Evolutionary conservation across 192 early-diverging fungal genomes (phyloP), one percentile per base, ranked within the genome.

Genomic region (Umbelopsis sp.): DNA sequence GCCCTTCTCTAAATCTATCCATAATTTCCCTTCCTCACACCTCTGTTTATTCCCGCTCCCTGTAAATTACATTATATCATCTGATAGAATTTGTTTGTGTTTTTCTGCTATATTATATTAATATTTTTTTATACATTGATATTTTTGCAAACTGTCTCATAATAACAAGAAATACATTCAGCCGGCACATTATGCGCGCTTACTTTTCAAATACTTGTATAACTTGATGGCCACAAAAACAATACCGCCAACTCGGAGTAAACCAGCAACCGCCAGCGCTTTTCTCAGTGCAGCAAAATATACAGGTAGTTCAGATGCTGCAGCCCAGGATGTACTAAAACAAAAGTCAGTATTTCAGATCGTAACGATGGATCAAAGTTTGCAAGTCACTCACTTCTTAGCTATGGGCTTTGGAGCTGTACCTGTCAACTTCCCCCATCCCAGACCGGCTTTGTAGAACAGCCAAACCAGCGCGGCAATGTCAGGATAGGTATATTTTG

Each of bases 401-500:
- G 23, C 9, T 55, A 55, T 70, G 11, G 22, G 66, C 37, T 66
- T 25, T 23, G 49, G 13, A 12, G 3, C 37, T 47, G 12, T 21
- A 18, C 46, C 33, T 48, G 46, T 23, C 33, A 20, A 37, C 13
- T 21, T 51, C n/a, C 52, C 30, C 49, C 47, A 51, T 21, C 30
- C 16, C 12, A 68, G 49, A 18, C 47, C 22, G 20, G 47, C 8
- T 27, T n/a, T 48, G 35, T 33, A 20, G 25, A 74, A 35, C 13
- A 53, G 16, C 66, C 66, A 68, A 1, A 68, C 35, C 1, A 53
- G 53, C 1, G n/a, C 72, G 1, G 67, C 68, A 55, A 77, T 72
- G 41, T 77, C 76, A 8, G 47, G 47, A 10, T 50, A 25, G 4
- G 71, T 49, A 27, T 72, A 77, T 18, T 23, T 18, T 35, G 76